These are phyloP conservation scores for Chrysoporthe austroafricana DNA, from an alignment of 2,329 filamentous ascomycete genomes.

Conservation along the genomic window DNA sequence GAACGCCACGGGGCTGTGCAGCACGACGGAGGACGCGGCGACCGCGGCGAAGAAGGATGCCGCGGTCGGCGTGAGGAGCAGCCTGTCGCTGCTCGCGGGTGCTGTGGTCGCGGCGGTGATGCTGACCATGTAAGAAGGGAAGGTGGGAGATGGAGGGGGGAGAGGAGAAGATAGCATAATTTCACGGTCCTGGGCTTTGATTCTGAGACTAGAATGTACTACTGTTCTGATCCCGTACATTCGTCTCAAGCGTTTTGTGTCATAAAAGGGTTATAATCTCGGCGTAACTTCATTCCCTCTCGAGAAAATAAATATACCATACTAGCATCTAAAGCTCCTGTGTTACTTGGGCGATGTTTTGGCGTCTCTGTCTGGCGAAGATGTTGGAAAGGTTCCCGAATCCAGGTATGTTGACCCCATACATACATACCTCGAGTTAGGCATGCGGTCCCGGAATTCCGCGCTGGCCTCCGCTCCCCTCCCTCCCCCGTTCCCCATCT, in stretches of 20 bases:
- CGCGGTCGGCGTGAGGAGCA: slow-evolving; percentile 16
- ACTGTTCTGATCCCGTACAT: background rate
- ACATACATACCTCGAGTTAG: too few species aligned
- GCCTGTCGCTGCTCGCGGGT: slow-evolving; percentile 20
- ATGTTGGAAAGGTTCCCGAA: too few species aligned
- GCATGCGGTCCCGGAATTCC: too few species aligned
- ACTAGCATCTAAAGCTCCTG: background rate
- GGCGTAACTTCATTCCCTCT: background rate
- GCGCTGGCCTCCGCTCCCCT: too few species aligned
- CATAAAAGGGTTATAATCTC: background rate
- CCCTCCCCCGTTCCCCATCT: too few species aligned
- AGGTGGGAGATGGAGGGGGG: too few species aligned
- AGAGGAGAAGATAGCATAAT: background rate
- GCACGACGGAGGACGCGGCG: slow-evolving; percentile 21
- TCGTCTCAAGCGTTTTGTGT: background rate
- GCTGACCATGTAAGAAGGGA: slow-evolving; percentile 22
- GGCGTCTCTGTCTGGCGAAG: too few species aligned
- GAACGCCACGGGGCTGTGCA: slow-evolving; percentile 22
- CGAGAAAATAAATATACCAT: background rate
- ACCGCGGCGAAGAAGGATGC: slow-evolving; percentile 18
- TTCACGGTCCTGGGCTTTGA: background rate
- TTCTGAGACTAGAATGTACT: background rate
- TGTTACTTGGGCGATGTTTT: background rate
- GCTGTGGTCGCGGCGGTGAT: slow-evolving; percentile 15
- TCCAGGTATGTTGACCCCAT: too few species aligned